A percentile compares a stretch with the other conserved stretches of the same genome.
These are phyloP conservation scores for Clavispora carvajalis DNA, from an alignment of 805 yeast genomes.

Conservation along the genomic window DNA sequence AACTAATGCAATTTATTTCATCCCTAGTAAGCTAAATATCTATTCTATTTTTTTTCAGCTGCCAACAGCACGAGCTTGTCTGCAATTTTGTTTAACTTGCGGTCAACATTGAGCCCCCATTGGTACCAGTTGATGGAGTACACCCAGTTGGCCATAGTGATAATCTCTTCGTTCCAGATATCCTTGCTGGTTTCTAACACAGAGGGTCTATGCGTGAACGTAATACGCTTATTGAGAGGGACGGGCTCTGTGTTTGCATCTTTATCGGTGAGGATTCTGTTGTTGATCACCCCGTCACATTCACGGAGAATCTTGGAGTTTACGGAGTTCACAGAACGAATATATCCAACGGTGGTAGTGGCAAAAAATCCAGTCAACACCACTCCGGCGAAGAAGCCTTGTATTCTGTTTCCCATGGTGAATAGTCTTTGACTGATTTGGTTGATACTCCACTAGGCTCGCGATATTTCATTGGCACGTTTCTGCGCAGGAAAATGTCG, in stretches of 20 bases:
- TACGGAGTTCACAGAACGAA: constrained; percentile 42
- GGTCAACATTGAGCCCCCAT: constrained; percentile 31
- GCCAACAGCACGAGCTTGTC: constrained; percentile 18
- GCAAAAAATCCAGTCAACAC: constrained; percentile 58
- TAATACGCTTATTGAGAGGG: constrained; percentile 32
- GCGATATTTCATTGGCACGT: neutral
- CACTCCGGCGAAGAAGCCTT: constrained; percentile 47
- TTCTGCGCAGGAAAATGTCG: neutral
- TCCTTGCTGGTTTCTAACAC: constrained; percentile 63
- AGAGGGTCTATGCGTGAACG: constrained; percentile 28
- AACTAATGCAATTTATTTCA: neutral
- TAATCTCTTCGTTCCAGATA: constrained; percentile 73
- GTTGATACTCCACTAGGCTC: neutral
- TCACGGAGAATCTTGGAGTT: constrained; percentile 44
- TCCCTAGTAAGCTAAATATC: neutral
- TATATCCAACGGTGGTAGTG: constrained; percentile 43
- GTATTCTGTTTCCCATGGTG: constrained; percentile 39
- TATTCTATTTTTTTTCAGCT: constrained; percentile 7
- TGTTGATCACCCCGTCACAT: constrained; percentile 47
- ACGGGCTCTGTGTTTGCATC: constrained; percentile 40
- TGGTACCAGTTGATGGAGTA: constrained; percentile 50
- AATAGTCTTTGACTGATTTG: neutral
- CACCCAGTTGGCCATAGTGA: constrained; percentile 57
- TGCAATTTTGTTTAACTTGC: constrained; percentile 24
- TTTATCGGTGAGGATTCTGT: constrained; percentile 46